Percentiles rank a stretch among this genome's conserved stretches.
These are phyloP conservation scores for Aspergillus affinis DNA, from an alignment of 495 filamentous ascomycete species.

Conservation along the genomic window DNA sequence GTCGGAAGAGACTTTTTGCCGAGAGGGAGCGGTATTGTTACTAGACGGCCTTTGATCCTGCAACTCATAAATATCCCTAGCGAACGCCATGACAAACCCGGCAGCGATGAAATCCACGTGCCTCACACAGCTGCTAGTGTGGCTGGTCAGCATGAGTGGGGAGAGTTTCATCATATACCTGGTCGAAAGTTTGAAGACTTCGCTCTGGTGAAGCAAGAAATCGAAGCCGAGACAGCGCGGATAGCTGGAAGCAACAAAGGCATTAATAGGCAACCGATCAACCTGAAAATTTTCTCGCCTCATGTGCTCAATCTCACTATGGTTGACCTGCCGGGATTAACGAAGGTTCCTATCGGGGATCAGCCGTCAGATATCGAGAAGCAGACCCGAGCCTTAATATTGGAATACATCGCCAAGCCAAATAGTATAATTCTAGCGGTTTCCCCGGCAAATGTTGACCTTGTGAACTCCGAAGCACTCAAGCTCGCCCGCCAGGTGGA, in stretches of 20 bases:
- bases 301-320: constrained; percentile 95
- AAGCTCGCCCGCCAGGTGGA: constrained; percentile 98
- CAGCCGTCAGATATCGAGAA: constrained; percentile 99
- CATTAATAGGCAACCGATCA: constrained; percentile 96
- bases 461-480: constrained; percentile 97
- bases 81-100: constrained; percentile 68
- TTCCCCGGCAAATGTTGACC: constrained; percentile 95
- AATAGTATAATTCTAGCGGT: constrained; percentile 98
- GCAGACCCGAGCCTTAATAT: constrained; percentile 93
- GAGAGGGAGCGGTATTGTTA: constrained; percentile 95
- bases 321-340: constrained; percentile 93
- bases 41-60: constrained; percentile 87
- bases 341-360: constrained; percentile 98
- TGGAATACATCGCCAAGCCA: constrained; percentile 98
- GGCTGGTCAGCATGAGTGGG: constrained; percentile 81
- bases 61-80: constrained; percentile 97
- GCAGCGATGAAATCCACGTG: constrained; percentile 60
- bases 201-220: constrained; percentile 87
- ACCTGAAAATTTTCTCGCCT: constrained; percentile 97
- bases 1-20: constrained; percentile 97
- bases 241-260: constrained; percentile 98
- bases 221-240: constrained; percentile 92
- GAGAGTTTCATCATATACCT: constrained; percentile 93
- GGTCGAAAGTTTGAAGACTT: constrained; percentile 92
- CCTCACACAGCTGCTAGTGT: constrained; percentile 71